These are phyloP conservation scores for Trebouxia gelatinosa DNA, from an alignment of 163 green algal genomes.

Conservation along the genomic window DNA sequence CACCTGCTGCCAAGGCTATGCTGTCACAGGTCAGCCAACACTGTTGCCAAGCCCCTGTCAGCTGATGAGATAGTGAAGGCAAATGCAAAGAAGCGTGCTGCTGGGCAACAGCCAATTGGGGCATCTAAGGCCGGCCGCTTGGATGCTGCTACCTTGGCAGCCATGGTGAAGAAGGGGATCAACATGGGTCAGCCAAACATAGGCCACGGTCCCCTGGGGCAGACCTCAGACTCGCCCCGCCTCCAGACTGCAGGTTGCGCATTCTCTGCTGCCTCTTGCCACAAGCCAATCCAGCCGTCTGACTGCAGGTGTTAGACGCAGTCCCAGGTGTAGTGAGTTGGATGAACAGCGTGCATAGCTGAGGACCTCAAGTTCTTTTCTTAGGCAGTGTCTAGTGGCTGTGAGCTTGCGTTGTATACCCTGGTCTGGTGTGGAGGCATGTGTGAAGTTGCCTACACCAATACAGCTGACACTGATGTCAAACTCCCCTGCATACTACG, in stretches of 20 bases:
- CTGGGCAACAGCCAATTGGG: neutral
- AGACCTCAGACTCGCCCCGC: neutral
- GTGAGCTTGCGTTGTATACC: too few species aligned
- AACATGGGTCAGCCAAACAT: neutral
- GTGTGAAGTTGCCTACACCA: too few species aligned
- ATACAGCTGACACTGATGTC: too few species aligned
- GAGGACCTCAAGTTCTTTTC: too few species aligned
- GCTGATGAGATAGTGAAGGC: conserved; percentile 34
- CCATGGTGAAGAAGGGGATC: neutral
- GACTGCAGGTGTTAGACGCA: neutral
- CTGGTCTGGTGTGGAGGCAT: too few species aligned
- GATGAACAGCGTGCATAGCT: too few species aligned
- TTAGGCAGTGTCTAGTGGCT: too few species aligned
- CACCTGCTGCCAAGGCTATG: neutral
- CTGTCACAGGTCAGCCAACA: conserved; percentile 9
- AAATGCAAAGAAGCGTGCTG: conserved; percentile 21
- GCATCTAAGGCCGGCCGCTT: conserved; percentile 3
- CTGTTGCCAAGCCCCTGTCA: conserved; percentile 1
- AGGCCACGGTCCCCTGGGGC: too few species aligned
- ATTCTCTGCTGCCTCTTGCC: neutral
- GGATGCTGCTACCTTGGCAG: conserved; percentile 15
- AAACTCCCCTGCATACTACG: too few species aligned
- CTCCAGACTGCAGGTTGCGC: neutral
- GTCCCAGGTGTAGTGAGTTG: too few species aligned
- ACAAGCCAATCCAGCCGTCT: neutral